These are phyloP conservation scores for Pyronema domesticum DNA, from an alignment of 495 filamentous ascomycete genomes.

Conservation along the genomic window DNA sequence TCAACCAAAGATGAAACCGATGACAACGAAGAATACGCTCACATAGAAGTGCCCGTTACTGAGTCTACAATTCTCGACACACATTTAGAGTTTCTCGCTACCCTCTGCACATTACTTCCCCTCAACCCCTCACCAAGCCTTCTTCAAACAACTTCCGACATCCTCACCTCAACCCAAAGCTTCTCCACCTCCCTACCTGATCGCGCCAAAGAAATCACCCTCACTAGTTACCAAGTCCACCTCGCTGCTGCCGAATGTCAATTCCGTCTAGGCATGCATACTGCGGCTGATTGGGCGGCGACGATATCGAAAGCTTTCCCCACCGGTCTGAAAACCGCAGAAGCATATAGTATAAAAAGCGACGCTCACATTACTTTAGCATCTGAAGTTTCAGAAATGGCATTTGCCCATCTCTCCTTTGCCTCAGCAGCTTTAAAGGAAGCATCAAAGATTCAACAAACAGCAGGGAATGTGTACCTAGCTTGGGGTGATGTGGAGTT, in stretches of 20 bases:
- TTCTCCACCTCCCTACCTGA: not conserved
- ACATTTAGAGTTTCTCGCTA: not conserved
- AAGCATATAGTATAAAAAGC: slow-evolving; percentile 38
- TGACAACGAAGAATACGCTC: not conserved
- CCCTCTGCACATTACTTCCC: not conserved
- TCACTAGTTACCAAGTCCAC: slow-evolving; percentile 37
- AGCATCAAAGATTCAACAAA: slow-evolving; percentile 33
- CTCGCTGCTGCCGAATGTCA: slow-evolving; percentile 37
- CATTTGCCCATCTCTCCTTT: slow-evolving; percentile 21
- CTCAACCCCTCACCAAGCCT: not conserved
- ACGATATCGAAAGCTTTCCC: slow-evolving; percentile 33
- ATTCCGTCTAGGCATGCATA: slow-evolving; percentile 29
- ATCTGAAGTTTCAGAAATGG: slow-evolving; percentile 28
- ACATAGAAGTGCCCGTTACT: not conserved
- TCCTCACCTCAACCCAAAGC: not conserved
- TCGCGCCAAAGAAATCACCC: slow-evolving; percentile 27
- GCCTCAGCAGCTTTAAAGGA: slow-evolving; percentile 28
- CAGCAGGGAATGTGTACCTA: slow-evolving; percentile 42
- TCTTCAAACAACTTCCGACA: not conserved
- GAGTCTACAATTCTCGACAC: not conserved
- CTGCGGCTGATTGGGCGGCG: slow-evolving; percentile 34
- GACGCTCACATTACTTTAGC: slow-evolving; percentile 41
- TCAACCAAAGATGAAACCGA: not conserved
- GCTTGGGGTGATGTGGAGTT: slow-evolving; percentile 46
- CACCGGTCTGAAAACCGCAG: slow-evolving; percentile 28